Conservation (phyloP, 352 stramenopile genomes). For the Phytophthora brassicae region DNA sequence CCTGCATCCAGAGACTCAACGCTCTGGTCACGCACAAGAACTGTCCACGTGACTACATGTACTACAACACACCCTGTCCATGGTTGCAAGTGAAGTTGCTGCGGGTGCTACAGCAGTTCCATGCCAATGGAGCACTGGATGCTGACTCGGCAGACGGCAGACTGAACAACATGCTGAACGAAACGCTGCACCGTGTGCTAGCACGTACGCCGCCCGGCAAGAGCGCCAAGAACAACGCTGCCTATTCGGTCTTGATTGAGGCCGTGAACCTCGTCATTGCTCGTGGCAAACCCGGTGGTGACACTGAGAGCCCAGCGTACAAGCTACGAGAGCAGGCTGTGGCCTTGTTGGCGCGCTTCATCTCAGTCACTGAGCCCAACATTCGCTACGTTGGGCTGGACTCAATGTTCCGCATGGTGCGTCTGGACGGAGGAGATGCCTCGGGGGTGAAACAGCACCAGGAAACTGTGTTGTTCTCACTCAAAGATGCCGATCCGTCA, state of each 20-base stretch:
- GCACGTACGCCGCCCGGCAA: constrained; percentile 83
- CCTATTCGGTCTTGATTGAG: constrained; percentile 97
- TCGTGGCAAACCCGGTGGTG: constrained; percentile 78
- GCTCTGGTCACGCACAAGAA: constrained; percentile 93
- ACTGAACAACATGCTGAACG: constrained; percentile 78
- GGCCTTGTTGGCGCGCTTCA: constrained; percentile 95
- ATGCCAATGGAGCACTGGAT: constrained; percentile 51
- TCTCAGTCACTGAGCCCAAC: constrained; percentile 96
- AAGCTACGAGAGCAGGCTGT: constrained; percentile 92
- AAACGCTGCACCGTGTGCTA: constrained; percentile 92
- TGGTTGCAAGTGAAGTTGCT: constrained; percentile 95
- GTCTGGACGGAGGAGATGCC: constrained; percentile 81
- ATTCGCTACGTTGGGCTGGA: constrained; percentile 98
- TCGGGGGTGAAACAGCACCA: constrained; percentile 95
- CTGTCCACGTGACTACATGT: constrained; percentile 95
- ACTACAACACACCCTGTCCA: constrained; percentile 96
- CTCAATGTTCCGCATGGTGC: constrained; percentile 95
- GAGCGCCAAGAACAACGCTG: constrained; percentile 94
- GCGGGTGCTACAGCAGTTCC: constrained; percentile 93
- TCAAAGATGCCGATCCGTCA: constrained; percentile 97
- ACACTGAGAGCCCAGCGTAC: constrained; percentile 43
- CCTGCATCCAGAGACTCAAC: constrained; percentile 91
- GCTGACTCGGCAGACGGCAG: constrained; percentile 34
- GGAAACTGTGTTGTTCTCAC: constrained; percentile 93
- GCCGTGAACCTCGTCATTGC: constrained; percentile 97